Base-by-base conservation (phyloP, 2,329 filamentous ascomycete species). In the Bipolaris sorokiniana region DNA sequence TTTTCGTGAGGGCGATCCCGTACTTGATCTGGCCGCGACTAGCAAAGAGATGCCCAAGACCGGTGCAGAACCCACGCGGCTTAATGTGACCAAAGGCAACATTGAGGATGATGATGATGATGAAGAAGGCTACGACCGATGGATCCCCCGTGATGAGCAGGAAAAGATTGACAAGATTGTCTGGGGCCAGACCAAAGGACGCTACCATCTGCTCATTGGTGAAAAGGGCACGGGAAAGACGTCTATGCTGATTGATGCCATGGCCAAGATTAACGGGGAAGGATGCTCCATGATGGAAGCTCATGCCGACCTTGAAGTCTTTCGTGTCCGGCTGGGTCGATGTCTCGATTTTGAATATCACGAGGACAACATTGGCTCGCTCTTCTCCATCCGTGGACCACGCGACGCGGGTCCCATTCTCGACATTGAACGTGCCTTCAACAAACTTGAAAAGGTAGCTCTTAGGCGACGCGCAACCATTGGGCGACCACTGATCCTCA, bases 181-280 rank as follows among this genome's bases (percentile, higher is more conserved):
- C 22, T 79, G 84, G 46, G 95, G 95, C 1, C 78, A 82, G 2
- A 82, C 86, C 26, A 81, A 82, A 44, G 95, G 95, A 10, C 92
- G 96, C 72, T 99, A 99, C 72, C 91, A 95, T 76, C 83, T 99
- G 2, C 81, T 99, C 2, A 87, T 98, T 45, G 95, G 95, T 42
- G 95, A 98, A 72, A 98, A 99, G 78, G 95, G 95, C 5, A 96
- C 91, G 0, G 95, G 95, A 6, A 99, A 99, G 81, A 96, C 91
- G 58, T 96, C 91, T 65, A 98, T 99, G 95, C 80, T 99, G 69
- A 83, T 99, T 18, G 92, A 98, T 73, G 91, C 92, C 7, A 99
- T 99, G 94, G 88, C 89, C 51, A 96, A 96, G 76, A 89, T 93
- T 54, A 86, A 97, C 61, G 95, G 92, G 3, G 90, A 95, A 59